Conservation (phyloP, 345 rosid genomes). For the Gossypium sturtianum region DNA sequence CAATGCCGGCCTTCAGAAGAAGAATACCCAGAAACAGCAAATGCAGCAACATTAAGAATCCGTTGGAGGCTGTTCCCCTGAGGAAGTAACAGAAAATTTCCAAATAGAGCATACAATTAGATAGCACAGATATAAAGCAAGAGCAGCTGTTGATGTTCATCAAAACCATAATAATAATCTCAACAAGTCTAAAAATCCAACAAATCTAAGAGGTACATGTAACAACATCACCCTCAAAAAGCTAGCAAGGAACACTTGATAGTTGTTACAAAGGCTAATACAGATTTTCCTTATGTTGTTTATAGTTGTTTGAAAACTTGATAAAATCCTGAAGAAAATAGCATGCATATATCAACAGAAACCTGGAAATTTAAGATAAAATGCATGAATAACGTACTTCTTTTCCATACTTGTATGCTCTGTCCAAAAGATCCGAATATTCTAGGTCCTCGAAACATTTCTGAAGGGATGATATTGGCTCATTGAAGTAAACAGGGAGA, state of each 20-base stretch:
- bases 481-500: conserved; percentile 95
- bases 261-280: neutral
- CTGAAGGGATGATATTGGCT: conserved; percentile 96
- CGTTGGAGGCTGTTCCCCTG: conserved; percentile 80
- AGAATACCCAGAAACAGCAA: conserved; percentile 96
- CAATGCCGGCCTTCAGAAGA: conserved; percentile 91
- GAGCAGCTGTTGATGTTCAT: neutral
- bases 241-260: neutral
- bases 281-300: neutral
- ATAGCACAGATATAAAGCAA: conserved; percentile 7
- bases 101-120: conserved; percentile 9
- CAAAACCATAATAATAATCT: neutral
- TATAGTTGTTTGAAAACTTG: neutral
- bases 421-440: conserved; percentile 83
- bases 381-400: conserved; percentile 41
- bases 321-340: neutral
- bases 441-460: conserved; percentile 95
- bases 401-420: conserved; percentile 80
- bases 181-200: neutral
- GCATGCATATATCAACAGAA: neutral
- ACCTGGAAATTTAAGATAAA: neutral
- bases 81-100: conserved; percentile 9
- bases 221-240: neutral
- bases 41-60: conserved; percentile 82
- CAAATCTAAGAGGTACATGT: neutral